Conservation (phyloP, 257 asterid species). For the Nicotiana attenuata region DNA sequence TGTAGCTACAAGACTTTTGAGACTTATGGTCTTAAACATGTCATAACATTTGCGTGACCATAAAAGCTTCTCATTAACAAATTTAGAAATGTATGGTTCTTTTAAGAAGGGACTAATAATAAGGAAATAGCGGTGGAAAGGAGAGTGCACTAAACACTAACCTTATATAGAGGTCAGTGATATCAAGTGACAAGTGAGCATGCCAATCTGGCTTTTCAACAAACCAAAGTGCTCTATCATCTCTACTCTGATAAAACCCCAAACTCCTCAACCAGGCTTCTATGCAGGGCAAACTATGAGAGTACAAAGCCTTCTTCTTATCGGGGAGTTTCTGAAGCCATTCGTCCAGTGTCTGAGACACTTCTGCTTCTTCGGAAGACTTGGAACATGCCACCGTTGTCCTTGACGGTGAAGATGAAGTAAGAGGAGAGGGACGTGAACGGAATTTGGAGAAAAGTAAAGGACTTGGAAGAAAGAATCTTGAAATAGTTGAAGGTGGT, state of each 20-base stretch:
- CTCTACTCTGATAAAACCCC: slow-evolving; percentile 78
- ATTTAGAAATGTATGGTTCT: too few species aligned
- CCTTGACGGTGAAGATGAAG: slow-evolving; percentile 31
- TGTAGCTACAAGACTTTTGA: too few species aligned
- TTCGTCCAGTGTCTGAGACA: slow-evolving; percentile 54
- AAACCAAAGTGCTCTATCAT: slow-evolving; percentile 87
- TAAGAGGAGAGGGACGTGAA: slow-evolving; percentile 18
- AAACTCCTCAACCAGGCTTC: slow-evolving; percentile 88
- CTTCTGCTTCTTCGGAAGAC: slow-evolving; percentile 49
- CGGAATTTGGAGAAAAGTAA: slow-evolving; percentile 26
- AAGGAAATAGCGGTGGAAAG: too few species aligned
- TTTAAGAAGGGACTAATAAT: too few species aligned
- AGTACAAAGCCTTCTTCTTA: slow-evolving; percentile 70
- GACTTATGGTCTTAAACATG: too few species aligned
- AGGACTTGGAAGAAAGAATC: slow-evolving; percentile 20
- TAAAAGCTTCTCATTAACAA: too few species aligned
- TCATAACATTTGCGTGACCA: too few species aligned
- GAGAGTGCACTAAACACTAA: slow-evolving; percentile 1
- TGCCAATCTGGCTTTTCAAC: slow-evolving; percentile 85
- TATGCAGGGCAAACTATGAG: slow-evolving; percentile 92
- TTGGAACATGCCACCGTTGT: slow-evolving; percentile 25
- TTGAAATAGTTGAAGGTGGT: slow-evolving; percentile 17
- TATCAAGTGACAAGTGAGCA: slow-evolving; percentile 82
- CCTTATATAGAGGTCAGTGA: slow-evolving; percentile 86
- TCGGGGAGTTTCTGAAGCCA: slow-evolving; percentile 92